These are phyloP conservation scores for Mycena galopus DNA, from an alignment of 768 basidiomycete genomes.

Conservation along the genomic window DNA sequence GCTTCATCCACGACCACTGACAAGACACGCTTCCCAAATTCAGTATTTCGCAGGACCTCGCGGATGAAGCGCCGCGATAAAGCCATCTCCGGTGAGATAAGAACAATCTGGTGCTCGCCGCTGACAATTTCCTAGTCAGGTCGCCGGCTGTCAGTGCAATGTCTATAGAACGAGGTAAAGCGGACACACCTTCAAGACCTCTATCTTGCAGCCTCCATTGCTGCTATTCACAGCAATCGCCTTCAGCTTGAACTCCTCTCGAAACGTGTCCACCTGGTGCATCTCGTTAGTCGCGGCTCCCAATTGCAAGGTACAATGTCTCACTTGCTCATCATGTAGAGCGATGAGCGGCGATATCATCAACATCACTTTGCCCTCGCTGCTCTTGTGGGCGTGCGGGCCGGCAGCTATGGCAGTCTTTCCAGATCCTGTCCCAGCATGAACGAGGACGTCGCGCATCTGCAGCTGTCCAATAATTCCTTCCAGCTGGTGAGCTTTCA, in stretches of 20 bases:
- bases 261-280: constrained; percentile 45
- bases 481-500: constrained; percentile 45
- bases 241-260: constrained; percentile 44
- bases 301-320: not conserved
- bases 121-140: constrained; percentile 34
- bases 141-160: too few relatives aligned
- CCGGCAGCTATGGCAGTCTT: constrained; percentile 56
- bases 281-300: too few relatives aligned
- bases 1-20: not conserved
- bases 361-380: constrained; percentile 47
- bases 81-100: constrained; percentile 52
- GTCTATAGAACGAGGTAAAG: not conserved
- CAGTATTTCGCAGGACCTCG: not conserved
- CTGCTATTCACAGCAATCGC: constrained; percentile 49
- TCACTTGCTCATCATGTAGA: constrained; percentile 53
- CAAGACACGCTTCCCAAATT: not conserved
- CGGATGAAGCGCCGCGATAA: constrained; percentile 36
- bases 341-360: constrained; percentile 55
- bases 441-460: constrained; percentile 49
- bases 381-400: constrained; percentile 45
- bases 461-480: constrained; percentile 47
- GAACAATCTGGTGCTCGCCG: constrained; percentile 46
- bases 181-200: constrained; percentile 42
- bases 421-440: constrained; percentile 52
- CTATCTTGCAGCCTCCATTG: constrained; percentile 43